phyloP scores from a whole-genome alignment of 139 green algal species.

The Tetraselmis chui region DNA sequence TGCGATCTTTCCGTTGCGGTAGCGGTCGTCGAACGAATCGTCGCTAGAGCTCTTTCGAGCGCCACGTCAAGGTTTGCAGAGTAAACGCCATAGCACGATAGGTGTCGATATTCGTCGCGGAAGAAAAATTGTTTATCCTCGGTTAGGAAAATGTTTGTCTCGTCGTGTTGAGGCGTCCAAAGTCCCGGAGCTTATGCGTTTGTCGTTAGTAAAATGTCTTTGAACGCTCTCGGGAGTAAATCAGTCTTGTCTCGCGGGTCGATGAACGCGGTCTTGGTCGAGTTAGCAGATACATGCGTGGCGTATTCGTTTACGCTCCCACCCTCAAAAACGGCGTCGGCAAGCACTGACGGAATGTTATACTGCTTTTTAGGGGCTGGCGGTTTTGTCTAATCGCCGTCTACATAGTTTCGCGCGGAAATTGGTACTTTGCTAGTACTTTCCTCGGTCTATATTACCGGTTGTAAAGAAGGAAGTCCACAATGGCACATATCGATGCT shows the following conservation, averaged over 20 bases:
- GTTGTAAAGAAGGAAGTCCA: too few species aligned
- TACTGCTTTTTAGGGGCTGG: too few species aligned
- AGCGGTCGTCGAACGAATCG: neutral
- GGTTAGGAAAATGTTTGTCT: neutral
- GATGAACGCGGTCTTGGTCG: neutral
- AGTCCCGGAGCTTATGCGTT: neutral
- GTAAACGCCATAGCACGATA: neutral
- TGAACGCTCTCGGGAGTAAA: neutral
- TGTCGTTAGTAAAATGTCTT: neutral
- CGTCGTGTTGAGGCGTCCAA: neutral
- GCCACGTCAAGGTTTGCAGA: neutral
- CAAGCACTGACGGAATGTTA: neutral
- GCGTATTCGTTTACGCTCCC: neutral
- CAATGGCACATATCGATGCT: too few species aligned
- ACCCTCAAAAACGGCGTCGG: neutral
- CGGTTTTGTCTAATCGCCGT: too few species aligned
- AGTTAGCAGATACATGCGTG: neutral
- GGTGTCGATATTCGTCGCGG: neutral
- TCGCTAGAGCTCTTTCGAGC: neutral
- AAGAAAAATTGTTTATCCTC: neutral
- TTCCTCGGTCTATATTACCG: too few species aligned
- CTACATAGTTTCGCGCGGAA: too few species aligned
- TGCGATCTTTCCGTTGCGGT: neutral
- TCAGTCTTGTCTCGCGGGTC: neutral
- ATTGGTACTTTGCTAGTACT: too few species aligned